Evolutionary conservation across 2,329 filamentous ascomycete species (phyloP), one percentile per base, ranked within the genome.

Genomic region (Paramyrothecium sp.): DNA sequence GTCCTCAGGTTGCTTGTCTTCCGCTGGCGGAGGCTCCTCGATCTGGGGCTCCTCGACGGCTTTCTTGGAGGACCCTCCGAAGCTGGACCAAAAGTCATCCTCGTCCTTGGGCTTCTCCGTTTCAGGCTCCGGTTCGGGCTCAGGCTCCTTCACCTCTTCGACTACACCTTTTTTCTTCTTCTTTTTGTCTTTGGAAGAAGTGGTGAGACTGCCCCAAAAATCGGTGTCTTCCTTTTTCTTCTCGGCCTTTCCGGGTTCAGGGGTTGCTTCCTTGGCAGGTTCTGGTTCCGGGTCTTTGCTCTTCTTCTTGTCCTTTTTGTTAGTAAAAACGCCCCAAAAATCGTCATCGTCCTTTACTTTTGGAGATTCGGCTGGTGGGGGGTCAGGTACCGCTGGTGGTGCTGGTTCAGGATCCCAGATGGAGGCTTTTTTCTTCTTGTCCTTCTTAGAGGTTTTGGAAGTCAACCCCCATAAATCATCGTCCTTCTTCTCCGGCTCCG

Each of bases 221-320:
- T 63, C 38, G 64, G 61, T 22, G 62, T 48, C 51, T 73, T 68
- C 30, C 60, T 71, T 71, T 56, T 67, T 71, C 38, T 62, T 19
- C 50, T 63, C 59, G 33, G 71, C 69, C 54, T 71, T 72, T 55
- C 72, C 72, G 2, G 69, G 61, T 54, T 67, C 34, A 12, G 56
- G 47, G 23, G 55, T 54, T 21, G 57, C 50, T 54, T 38, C 54
- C 33, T 51, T 63, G 61, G 50, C 58, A 52, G 34, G 54, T 38
- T 54, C 62, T 62, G 48, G 60, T 16, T 66, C 66, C 38, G 65
- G 59, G 7, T 55, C 10, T 41, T 38, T 57, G 52, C 48, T 59
- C 56, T 65, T 66, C 59, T 70, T 67, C 59, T 64, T 67, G 54
- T 60, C 61, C 52, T 65, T 63, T 12, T 58, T 61, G 23, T 56